phyloP scores from a whole-genome alignment of 768 basidiomycete genomes.

The Antrodiella citrinella region DNA sequence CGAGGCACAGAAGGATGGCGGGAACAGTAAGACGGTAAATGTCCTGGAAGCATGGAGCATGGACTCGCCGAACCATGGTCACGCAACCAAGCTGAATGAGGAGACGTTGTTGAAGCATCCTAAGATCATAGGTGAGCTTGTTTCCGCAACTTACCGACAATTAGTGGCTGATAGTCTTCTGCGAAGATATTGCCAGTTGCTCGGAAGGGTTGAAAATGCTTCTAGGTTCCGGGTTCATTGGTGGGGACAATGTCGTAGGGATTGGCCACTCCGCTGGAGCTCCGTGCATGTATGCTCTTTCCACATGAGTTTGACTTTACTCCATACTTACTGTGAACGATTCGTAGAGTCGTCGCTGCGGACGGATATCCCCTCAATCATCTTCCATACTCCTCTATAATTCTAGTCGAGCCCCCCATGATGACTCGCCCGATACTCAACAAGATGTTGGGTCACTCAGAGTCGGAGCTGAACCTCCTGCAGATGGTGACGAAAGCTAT shows the following conservation, averaged over 20 bases:
- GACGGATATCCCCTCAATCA: neutral
- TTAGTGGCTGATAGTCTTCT: neutral
- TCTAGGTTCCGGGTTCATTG: neutral
- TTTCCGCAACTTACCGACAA: neutral
- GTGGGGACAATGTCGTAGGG: constrained; percentile 1
- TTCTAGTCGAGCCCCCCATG: constrained; percentile 40
- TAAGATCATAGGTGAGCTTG: neutral
- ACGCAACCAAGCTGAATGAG: constrained; percentile 37
- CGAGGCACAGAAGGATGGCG: constrained; percentile 17
- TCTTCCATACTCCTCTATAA: constrained; percentile 18
- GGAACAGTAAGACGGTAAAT: constrained; percentile 2
- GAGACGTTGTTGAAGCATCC: constrained; percentile 19
- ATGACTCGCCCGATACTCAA: constrained; percentile 29
- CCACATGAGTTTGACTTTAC: neutral
- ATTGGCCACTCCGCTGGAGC: constrained; percentile 7
- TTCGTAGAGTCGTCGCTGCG: neutral
- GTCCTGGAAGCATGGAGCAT: constrained; percentile 43
- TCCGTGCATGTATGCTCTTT: neutral
- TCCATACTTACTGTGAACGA: neutral
- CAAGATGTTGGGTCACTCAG: neutral
- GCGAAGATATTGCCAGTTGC: neutral
- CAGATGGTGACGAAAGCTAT: constrained; percentile 28
- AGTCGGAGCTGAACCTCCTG: constrained; percentile 28
- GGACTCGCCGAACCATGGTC: constrained; percentile 45
- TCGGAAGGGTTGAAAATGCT: neutral